Percentiles rank a stretch among this genome's conserved stretches.
Conservation (phyloP, 345 rosid genomes). For the Pseudoturritis turrita region DNA sequence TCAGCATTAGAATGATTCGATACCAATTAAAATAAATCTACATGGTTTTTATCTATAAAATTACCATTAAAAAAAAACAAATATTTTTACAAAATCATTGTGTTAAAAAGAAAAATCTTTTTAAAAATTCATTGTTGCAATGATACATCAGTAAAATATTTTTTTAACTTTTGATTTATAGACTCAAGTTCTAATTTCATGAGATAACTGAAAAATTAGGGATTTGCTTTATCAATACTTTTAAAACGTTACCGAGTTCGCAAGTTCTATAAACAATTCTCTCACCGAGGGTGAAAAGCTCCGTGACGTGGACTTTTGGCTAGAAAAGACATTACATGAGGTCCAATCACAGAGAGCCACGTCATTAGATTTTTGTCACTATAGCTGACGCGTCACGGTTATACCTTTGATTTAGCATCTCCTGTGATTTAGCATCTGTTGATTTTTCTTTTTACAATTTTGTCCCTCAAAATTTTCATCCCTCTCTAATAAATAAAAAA, state of each 20-base stretch:
- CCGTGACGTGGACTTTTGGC: neutral
- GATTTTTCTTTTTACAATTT: neutral
- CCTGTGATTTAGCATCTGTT: constrained; percentile 24
- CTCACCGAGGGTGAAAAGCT: neutral
- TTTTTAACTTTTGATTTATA: too few relatives aligned
- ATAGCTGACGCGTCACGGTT: constrained; percentile 25
- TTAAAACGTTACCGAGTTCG: neutral
- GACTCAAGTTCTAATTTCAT: neutral
- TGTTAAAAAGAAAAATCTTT: too few relatives aligned
- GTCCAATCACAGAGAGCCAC: constrained; percentile 4
- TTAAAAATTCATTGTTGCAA: too few relatives aligned
- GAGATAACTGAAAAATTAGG: neutral
- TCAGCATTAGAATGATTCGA: neutral
- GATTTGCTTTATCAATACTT: neutral
- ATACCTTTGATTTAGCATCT: constrained; percentile 15
- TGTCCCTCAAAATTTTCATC: constrained; percentile 4
- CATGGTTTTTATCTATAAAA: neutral
- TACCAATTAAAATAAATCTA: neutral
- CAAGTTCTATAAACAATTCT: neutral
- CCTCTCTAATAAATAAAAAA: neutral
- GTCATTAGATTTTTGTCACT: constrained; percentile 19
- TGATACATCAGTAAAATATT: too few relatives aligned
- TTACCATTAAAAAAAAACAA: too few relatives aligned
- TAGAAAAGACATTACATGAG: neutral
- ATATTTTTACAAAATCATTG: too few relatives aligned